Percentiles rank a stretch among this genome's conserved stretches.
These are phyloP conservation scores for Komagataella phaffii DNA, from an alignment of 805 yeast genomes.

Conservation along the genomic window DNA sequence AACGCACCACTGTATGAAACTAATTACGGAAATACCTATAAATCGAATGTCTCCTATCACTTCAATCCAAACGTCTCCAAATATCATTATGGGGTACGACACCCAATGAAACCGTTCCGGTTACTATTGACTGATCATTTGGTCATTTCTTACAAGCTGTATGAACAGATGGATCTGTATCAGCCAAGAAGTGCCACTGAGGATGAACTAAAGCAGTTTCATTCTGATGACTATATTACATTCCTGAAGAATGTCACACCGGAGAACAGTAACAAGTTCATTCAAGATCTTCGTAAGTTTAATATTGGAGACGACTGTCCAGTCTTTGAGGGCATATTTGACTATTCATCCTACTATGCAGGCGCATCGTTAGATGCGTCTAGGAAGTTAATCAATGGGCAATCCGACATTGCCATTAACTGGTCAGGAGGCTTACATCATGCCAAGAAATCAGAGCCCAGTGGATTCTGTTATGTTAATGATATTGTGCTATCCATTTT, in stretches of 20 bases:
- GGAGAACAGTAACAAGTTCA: conserved; percentile 46
- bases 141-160: conserved; percentile 71
- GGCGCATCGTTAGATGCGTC: conserved; percentile 95
- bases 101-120: conserved; percentile 98
- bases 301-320: conserved; percentile 94
- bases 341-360: conserved; percentile 76
- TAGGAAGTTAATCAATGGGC: conserved; percentile 69
- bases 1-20: conserved; percentile 34
- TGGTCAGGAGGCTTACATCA: conserved; percentile 97
- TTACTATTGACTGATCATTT: conserved; percentile 88
- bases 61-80: conserved; percentile 68
- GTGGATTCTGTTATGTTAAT: conserved; percentile 91
- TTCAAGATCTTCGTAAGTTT: conserved; percentile 49
- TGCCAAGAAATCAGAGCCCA: conserved; percentile 88
- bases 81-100: conserved; percentile 85
- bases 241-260: conserved; percentile 71
- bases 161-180: conserved; percentile 84
- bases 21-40: conserved; percentile 23
- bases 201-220: conserved; percentile 72
- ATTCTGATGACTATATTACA: conserved; percentile 74
- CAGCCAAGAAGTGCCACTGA: conserved; percentile 72
- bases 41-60: conserved; percentile 72
- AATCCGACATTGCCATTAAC: conserved; percentile 88
- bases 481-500: conserved; percentile 86
- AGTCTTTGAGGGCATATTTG: conserved; percentile 88